phyloP scores from a whole-genome alignment of 768 basidiomycete genomes.

The Termitomyces sp. region DNA sequence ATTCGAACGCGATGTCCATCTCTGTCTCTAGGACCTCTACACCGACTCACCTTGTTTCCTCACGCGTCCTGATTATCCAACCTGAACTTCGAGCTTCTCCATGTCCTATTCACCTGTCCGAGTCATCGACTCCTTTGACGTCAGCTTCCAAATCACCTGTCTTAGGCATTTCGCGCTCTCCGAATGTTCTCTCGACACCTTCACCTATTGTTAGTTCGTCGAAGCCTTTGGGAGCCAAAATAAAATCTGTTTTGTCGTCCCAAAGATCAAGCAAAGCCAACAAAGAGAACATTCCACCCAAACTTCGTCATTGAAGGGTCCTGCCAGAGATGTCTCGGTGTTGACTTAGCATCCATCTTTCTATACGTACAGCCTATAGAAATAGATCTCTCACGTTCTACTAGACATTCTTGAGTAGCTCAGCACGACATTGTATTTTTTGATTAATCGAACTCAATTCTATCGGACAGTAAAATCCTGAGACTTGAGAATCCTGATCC shows the following conservation, averaged over 20 bases:
- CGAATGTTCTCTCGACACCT: not conserved
- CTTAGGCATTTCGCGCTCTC: not conserved
- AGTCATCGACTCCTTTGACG: not conserved
- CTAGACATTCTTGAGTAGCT: not conserved
- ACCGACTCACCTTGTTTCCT: not conserved
- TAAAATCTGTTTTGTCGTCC: not conserved
- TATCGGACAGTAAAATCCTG: too few species aligned
- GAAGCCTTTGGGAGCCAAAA: not conserved
- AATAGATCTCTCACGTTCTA: not conserved
- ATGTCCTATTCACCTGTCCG: not conserved
- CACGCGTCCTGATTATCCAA: not conserved
- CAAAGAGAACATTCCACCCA: constrained; percentile 5
- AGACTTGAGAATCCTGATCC: not conserved
- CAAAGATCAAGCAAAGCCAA: not conserved
- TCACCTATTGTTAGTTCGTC: not conserved
- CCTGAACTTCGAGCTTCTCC: not conserved
- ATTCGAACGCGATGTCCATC: not conserved
- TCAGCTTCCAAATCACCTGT: not conserved
- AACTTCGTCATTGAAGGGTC: not conserved
- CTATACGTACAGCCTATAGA: not conserved
- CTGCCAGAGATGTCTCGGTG: not conserved
- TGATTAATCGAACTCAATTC: not conserved
- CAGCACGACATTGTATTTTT: not conserved
- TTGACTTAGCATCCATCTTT: not conserved
- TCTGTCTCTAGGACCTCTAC: not conserved